Base-by-base conservation (phyloP, 2,329 filamentous ascomycete species). In the Fusarium zealandicum region DNA sequence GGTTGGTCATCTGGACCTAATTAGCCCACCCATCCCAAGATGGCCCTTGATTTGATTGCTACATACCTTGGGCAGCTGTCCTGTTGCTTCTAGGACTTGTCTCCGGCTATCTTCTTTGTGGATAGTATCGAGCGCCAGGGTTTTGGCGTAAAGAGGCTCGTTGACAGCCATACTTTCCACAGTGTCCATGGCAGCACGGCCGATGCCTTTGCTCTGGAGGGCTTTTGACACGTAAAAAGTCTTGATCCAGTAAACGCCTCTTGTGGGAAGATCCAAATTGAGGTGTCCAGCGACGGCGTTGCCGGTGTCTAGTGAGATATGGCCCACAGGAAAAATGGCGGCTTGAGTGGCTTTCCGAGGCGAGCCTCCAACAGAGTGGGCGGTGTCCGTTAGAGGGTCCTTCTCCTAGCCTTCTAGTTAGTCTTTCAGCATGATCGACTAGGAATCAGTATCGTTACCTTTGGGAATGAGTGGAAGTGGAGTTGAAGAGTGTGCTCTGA, bases 171-270 rank as follows among this genome's bases (percentile, higher is more conserved):
- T 69, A 7, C 42, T 46, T 36, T 72, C 70, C 1, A 68, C 50
- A 4, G 57, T 45, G 11, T 70, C 68, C 70, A 72, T 72, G 0
- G 69, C 68, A 6, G 64, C 68, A 1, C 70, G 32, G 0, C 69
- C 70, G 1, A 72, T 45, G 2, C 70, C 70, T 7, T 58, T 50
- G 27, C 61, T 59, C n/a, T 57, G 66, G 2, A 72, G 40, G 6
- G 61, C 61, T 5, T 57, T 37, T 0, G 68, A 61, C 1, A 72
- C 63, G 20, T 67, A 72, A 6, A 72, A 64, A 0, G 59, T 70
- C 36, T 71, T 72, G 32, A 72, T 71, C 69, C 69, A 72, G 39
- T 65, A 70, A 6, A 67, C 31, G 3, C 41, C 44, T 1, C 64
- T 50, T 1, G 36, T 18, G 0, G 68, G 64, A 3, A 71, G 45